phyloP scores from a whole-genome alignment of 441 rosid species.

The Macaranga tanarius region DNA sequence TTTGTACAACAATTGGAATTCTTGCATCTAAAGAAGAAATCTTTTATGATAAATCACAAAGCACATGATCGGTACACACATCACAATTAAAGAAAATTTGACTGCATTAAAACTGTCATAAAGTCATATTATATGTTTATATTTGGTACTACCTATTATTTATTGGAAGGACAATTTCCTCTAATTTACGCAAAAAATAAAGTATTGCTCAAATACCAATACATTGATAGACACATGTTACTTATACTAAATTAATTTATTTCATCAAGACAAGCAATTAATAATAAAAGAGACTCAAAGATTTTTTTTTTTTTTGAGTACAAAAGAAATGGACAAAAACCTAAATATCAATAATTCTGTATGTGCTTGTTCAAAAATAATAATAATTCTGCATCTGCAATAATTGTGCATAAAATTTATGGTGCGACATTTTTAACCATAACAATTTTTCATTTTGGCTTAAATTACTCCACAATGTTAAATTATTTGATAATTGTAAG shows the following conservation, averaged over 20 bases:
- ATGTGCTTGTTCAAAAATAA: no score
- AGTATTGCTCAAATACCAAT: neutral
- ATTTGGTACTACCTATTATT: neutral
- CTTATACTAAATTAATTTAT: neutral
- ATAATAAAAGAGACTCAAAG: neutral
- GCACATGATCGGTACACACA: neutral
- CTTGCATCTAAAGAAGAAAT: neutral
- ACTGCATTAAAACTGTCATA: neutral
- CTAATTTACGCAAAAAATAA: constrained; percentile 1
- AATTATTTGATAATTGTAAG: no score
- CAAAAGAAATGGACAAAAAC: neutral
- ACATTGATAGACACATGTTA: constrained; percentile 8
- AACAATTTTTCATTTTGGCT: no score
- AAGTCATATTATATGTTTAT: neutral
- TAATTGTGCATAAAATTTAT: neutral
- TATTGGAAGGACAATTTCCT: neutral
- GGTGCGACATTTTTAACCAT: neutral
- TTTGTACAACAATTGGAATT: neutral
- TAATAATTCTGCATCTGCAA: neutral
- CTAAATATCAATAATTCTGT: neutral
- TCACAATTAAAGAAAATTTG: neutral
- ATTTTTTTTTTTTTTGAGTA: no score
- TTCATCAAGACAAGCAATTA: constrained; percentile 7
- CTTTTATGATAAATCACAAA: neutral
- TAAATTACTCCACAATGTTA: no score